A percentile compares a stretch with the other conserved stretches of the same genome.
Conservation (phyloP, 768 basidiomycete species). For the Mycena olivaceomarginata region DNA sequence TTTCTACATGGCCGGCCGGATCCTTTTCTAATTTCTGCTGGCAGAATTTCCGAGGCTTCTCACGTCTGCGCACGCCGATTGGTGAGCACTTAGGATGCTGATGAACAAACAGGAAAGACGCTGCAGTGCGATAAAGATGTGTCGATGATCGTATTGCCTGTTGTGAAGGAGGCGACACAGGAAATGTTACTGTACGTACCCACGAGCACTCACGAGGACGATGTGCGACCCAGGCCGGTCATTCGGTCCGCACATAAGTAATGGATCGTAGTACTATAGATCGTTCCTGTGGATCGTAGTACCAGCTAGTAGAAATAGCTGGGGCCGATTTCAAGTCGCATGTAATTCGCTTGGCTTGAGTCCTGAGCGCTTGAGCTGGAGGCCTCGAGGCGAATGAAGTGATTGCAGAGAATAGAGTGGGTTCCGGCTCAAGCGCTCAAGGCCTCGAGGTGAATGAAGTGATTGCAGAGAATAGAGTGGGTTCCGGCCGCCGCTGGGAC, state of each 20-base stretch:
- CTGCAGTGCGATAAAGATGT: neutral
- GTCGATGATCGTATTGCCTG: constrained; percentile 10
- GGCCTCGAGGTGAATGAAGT: too few species aligned
- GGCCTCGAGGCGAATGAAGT: too few species aligned
- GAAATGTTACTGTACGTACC: neutral
- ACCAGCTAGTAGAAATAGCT: too few species aligned
- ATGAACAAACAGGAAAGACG: neutral
- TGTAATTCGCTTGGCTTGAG: too few species aligned
- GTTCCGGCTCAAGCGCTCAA: too few species aligned
- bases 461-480: too few species aligned
- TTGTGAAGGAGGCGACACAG: neutral
- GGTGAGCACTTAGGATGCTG: neutral
- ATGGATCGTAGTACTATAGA: too few species aligned
- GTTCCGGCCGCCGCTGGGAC: too few species aligned
- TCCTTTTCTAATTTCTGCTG: neutral
- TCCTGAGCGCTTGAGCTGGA: too few species aligned
- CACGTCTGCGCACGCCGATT: neutral
- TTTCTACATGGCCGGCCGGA: neutral
- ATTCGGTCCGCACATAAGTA: neutral
- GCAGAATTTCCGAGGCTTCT: neutral
- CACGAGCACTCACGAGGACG: neutral
- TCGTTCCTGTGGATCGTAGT: too few species aligned
- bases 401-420: too few species aligned
- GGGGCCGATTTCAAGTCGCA: too few species aligned
- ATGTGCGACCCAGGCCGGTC: neutral